Percentiles rank a stretch among this genome's conserved stretches.
phyloP scores from a whole-genome alignment of 1,139 yeast species.

The Yamadazyma atmosphaerica region DNA sequence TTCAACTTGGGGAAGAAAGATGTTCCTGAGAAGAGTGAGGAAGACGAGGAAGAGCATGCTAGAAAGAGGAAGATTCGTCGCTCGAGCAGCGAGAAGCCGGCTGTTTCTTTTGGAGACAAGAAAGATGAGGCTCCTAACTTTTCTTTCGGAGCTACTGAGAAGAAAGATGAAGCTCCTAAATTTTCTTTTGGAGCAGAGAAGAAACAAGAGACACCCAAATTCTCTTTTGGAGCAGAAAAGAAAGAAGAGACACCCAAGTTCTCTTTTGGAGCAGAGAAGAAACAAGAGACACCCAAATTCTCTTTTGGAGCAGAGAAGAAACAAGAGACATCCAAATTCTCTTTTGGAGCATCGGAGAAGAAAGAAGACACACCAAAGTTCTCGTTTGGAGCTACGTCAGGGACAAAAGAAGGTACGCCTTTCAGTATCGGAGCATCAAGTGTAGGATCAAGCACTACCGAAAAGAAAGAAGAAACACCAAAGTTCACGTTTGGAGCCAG shows the following conservation, averaged over 20 bases:
- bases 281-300: background rate
- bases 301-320: constrained; percentile 1
- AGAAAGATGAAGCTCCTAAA: constrained; percentile 18
- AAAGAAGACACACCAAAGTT: constrained; percentile 1
- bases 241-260: constrained; percentile 14
- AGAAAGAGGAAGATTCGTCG: constrained; percentile 15
- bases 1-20: constrained; percentile 14
- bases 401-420: constrained; percentile 12
- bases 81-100: constrained; percentile 12
- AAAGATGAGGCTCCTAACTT: constrained; percentile 20
- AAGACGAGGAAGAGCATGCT: constrained; percentile 19
- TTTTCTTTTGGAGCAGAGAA: constrained; percentile 18
- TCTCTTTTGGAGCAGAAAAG: constrained; percentile 1
- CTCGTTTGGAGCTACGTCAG: constrained; percentile 1
- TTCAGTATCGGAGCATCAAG: constrained; percentile 16
- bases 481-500: constrained; percentile 9
- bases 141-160: constrained; percentile 25
- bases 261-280: constrained; percentile 17
- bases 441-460: constrained; percentile 6
- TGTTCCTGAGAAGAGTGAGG: constrained; percentile 17
- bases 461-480: constrained; percentile 8
- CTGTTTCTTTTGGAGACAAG: constrained; percentile 17
- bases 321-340: constrained; percentile 16
- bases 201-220: background rate
- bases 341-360: constrained; percentile 17